A percentile compares a stretch with the other conserved stretches of the same genome.
Evolutionary conservation across 805 yeast genomes (phyloP).

Genomic region (Suhomyces sp.): DNA sequence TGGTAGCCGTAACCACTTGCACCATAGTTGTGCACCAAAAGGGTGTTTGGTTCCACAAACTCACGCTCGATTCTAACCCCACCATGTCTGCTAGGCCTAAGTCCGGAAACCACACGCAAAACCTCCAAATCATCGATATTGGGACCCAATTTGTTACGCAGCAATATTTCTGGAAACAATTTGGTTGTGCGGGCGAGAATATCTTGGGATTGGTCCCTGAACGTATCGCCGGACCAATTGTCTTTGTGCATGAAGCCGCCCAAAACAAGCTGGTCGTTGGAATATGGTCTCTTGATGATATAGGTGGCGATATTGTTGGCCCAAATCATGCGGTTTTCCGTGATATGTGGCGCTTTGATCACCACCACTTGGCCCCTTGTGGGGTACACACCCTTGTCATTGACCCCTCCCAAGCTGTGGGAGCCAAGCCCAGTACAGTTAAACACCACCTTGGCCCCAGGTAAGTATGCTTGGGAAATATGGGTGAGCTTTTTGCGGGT

Average conservation of each 20-base stretch:
- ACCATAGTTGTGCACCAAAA: conserved; percentile 69
- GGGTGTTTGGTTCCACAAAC: conserved; percentile 15
- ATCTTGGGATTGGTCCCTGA: conserved; percentile 54
- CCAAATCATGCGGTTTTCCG: conserved; percentile 59
- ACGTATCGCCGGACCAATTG: conserved; percentile 62
- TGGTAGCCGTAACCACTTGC: conserved; percentile 66
- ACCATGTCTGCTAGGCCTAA: conserved; percentile 74
- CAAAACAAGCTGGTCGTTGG: conserved; percentile 63
- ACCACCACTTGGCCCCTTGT: conserved; percentile 80
- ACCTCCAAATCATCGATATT: conserved; percentile 46
- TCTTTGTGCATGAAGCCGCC: conserved; percentile 73
- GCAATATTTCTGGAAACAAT: conserved; percentile 49
- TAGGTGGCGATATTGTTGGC: conserved; percentile 61
- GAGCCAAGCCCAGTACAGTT: conserved; percentile 82
- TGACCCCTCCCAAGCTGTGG: conserved; percentile 57
- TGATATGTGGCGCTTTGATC: conserved; percentile 64
- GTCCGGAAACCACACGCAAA: conserved; percentile 65
- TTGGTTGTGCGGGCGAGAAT: conserved; percentile 57
- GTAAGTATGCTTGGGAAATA: conserved; percentile 52
- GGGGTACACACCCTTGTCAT: conserved; percentile 61
- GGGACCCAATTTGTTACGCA: conserved; percentile 28
- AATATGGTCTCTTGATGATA: conserved; percentile 67
- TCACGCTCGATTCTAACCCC: conserved; percentile 71
- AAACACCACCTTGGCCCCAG: conserved; percentile 49
- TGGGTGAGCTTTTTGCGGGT: conserved; percentile 46